Percentiles rank a stretch among this genome's conserved stretches.
phyloP scores from a whole-genome alignment of 2,329 filamentous ascomycete genomes.

The Penicillium glabrum region DNA sequence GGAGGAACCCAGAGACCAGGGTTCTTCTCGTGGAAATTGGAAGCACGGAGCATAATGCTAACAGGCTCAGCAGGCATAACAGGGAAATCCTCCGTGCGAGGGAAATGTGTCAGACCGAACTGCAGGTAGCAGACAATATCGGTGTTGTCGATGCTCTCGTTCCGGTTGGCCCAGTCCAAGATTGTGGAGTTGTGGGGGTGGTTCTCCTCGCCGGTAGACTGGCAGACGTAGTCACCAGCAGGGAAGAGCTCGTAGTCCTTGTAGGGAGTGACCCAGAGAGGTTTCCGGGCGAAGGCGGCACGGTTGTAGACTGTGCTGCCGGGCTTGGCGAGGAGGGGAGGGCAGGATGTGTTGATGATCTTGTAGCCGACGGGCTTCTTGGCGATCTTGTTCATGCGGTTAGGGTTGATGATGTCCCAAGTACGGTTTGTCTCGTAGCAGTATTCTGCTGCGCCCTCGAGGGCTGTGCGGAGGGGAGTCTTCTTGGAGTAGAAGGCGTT shows the following conservation, averaged over 20 bases:
- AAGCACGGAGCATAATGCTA: slow-evolving; percentile 58
- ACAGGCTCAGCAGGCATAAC: slow-evolving; percentile 61
- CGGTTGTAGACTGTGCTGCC: slow-evolving; percentile 58
- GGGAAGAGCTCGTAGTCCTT: slow-evolving; percentile 60
- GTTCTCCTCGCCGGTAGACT: slow-evolving; percentile 49
- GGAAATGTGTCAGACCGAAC: slow-evolving; percentile 59
- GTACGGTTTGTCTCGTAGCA: slow-evolving; percentile 49
- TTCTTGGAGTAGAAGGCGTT: slow-evolving; percentile 60
- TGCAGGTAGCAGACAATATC: slow-evolving; percentile 60
- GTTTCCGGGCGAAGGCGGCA: slow-evolving; percentile 59
- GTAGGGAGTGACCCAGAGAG: slow-evolving; percentile 59
- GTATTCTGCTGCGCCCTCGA: slow-evolving; percentile 52
- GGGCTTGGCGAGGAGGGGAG: slow-evolving; percentile 47
- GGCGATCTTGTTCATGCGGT: slow-evolving; percentile 21
- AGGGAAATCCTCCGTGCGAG: slow-evolving; percentile 54
- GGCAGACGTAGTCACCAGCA: slow-evolving; percentile 61
- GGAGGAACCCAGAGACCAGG: slow-evolving; percentile 59
- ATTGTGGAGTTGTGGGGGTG: slow-evolving; percentile 48
- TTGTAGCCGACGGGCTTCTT: slow-evolving; percentile 29
- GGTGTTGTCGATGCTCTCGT: slow-evolving; percentile 55
- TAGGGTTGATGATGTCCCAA: slow-evolving; percentile 30
- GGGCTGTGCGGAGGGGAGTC: slow-evolving; percentile 39
- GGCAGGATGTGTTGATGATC: slow-evolving; percentile 29
- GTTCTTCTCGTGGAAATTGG: slow-evolving; percentile 61
- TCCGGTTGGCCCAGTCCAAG: slow-evolving; percentile 37